phyloP scores from a whole-genome alignment of 208 protist species.

The Trypanosoma caninum region DNA sequence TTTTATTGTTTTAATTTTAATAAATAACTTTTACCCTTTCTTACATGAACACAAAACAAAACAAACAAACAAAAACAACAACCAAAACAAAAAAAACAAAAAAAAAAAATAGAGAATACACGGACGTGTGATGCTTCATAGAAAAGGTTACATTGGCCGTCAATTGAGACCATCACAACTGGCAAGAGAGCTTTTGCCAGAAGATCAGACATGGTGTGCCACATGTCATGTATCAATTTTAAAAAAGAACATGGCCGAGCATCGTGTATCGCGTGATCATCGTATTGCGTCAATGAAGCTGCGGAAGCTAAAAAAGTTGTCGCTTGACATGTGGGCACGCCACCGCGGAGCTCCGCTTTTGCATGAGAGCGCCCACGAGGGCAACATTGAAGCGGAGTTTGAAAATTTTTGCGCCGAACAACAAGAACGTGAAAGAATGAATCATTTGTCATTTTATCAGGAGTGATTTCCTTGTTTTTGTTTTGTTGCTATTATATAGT shows the following conservation, averaged over 20 bases:
- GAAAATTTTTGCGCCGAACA: slow-evolving; percentile 56
- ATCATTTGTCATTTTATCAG: slow-evolving; percentile 2
- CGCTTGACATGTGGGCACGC: slow-evolving; percentile 71
- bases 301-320: slow-evolving; percentile 65
- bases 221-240: slow-evolving; percentile 66
- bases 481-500: slow-evolving; percentile 1
- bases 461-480: neutral
- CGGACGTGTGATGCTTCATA: slow-evolving; percentile 20
- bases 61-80: no score
- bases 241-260: slow-evolving; percentile 41
- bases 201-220: slow-evolving; percentile 70
- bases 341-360: slow-evolving; percentile 69
- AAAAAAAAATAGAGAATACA: neutral
- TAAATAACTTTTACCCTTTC: no score
- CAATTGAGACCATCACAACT: slow-evolving; percentile 74
- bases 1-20: no score
- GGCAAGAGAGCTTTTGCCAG: slow-evolving; percentile 62
- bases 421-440: slow-evolving; percentile 40
- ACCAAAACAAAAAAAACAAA: no score
- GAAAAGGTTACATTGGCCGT: slow-evolving; percentile 71
- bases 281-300: slow-evolving; percentile 54
- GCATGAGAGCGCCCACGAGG: slow-evolving; percentile 52
- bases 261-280: slow-evolving; percentile 41
- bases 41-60: no score
- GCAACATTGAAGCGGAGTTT: slow-evolving; percentile 56